Evolutionary conservation across 2,329 filamentous ascomycete species (phyloP).

Genomic region (Pseudogymnoascus sp.): DNA sequence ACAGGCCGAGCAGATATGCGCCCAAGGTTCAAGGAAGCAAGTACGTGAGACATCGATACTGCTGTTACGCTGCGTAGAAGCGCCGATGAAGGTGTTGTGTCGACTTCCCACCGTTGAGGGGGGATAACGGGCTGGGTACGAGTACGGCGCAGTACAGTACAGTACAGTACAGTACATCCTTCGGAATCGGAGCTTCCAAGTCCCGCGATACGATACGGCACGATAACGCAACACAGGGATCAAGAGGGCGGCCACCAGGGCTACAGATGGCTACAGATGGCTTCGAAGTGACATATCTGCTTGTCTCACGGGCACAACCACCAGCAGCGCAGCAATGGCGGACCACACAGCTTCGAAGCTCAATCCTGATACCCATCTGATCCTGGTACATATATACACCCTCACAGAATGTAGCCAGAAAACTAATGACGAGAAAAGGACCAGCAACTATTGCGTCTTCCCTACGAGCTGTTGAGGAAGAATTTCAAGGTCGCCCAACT

Average conservation of each 20-base stretch:
- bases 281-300: background rate
- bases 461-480: constrained; percentile 84
- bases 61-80: background rate
- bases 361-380: constrained; percentile 67
- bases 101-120: background rate
- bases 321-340: constrained; percentile 39
- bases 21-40: background rate
- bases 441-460: constrained; percentile 86
- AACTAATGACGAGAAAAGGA: constrained; percentile 49
- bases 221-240: background rate
- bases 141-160: background rate
- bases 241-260: constrained; percentile 2
- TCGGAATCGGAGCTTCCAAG: background rate
- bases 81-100: background rate
- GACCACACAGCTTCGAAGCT: constrained; percentile 59
- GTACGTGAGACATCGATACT: background rate
- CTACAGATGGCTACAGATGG: background rate
- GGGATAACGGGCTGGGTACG: background rate
- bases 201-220: constrained; percentile 3
- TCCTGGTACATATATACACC: constrained; percentile 49
- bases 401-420: constrained; percentile 4
- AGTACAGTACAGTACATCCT: background rate
- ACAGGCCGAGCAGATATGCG: background rate
- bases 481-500: constrained; percentile 86
- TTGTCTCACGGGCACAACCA: background rate